A percentile compares a stretch with the other conserved stretches of the same genome.
phyloP scores from a whole-genome alignment of 306 rosid genomes.

The Lathyrus tuberosus region DNA sequence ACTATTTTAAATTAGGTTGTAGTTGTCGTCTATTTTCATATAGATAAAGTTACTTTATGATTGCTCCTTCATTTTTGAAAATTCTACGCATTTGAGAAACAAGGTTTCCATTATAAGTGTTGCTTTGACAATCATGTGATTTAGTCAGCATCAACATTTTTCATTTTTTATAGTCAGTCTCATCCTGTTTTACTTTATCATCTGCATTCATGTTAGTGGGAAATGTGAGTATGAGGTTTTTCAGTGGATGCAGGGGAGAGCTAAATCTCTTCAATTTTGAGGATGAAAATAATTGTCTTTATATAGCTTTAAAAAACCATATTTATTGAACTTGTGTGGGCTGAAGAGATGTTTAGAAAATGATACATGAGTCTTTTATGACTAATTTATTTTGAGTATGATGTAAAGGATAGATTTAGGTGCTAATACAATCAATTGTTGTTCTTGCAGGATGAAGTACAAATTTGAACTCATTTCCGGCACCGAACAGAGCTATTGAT shows the following conservation, averaged over 20 bases:
- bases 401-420: no score
- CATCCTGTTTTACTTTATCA: slow-evolving; percentile 30
- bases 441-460: no score
- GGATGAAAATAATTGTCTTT: slow-evolving; percentile 20
- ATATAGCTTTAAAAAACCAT: no score
- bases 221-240: slow-evolving; percentile 48
- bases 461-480: no score
- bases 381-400: no score
- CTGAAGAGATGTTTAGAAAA: no score
- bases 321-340: no score
- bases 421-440: no score
- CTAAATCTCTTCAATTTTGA: slow-evolving; percentile 35
- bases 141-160: slow-evolving; percentile 15
- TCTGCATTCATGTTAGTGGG: slow-evolving; percentile 31
- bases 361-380: no score
- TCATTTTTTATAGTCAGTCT: slow-evolving; percentile 3
- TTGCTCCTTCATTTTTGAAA: slow-evolving; percentile 13
- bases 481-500: no score
- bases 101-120: neutral
- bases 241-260: slow-evolving; percentile 84
- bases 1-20: slow-evolving; percentile 10
- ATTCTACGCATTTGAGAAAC: neutral
- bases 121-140: slow-evolving; percentile 26
- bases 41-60: slow-evolving; percentile 15
- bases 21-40: slow-evolving; percentile 7